phyloP scores from a whole-genome alignment of 2,329 filamentous ascomycete species.

The Aplosporella prunicola region DNA sequence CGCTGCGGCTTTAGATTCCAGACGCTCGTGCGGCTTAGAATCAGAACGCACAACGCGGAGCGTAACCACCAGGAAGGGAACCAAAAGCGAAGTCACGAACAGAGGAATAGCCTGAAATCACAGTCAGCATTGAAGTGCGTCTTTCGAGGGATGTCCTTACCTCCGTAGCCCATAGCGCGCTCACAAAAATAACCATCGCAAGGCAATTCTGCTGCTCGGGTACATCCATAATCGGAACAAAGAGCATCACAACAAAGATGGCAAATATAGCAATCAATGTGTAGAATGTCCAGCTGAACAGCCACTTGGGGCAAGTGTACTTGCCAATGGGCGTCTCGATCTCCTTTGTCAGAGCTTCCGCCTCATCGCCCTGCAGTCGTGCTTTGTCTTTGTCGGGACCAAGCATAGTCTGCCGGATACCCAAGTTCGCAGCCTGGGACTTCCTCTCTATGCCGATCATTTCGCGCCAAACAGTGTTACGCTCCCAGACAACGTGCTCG shows the following conservation, averaged over 20 bases:
- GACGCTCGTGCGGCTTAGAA: conserved; percentile 55
- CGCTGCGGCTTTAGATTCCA: conserved; percentile 73
- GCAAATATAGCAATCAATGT: conserved; percentile 60
- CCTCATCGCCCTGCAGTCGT: conserved; percentile 76
- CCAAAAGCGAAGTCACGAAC: conserved; percentile 88
- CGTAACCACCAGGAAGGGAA: conserved; percentile 86
- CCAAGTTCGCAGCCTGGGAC: conserved; percentile 86
- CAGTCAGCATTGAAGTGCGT: background rate
- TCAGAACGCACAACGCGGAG: conserved; percentile 76
- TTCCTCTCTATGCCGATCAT: conserved; percentile 97
- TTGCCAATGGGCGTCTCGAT: conserved; percentile 71
- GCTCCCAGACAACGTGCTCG: conserved; percentile 97
- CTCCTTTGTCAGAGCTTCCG: conserved; percentile 55
- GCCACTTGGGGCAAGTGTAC: conserved; percentile 67
- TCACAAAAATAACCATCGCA: conserved; percentile 87
- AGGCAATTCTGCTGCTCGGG: conserved; percentile 93
- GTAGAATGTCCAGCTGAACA: conserved; percentile 73
- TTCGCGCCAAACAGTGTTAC: conserved; percentile 97
- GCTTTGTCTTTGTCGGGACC: conserved; percentile 62
- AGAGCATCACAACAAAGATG: conserved; percentile 65
- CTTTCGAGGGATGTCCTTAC: conserved; percentile 42
- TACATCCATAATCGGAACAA: conserved; percentile 71
- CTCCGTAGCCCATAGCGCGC: conserved; percentile 92
- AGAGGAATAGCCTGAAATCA: conserved; percentile 70
- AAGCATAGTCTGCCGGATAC: conserved; percentile 65